These are phyloP conservation scores for Luzula sylvatica DNA, from an alignment of 176 grass and related monocot genomes.

Conservation along the genomic window DNA sequence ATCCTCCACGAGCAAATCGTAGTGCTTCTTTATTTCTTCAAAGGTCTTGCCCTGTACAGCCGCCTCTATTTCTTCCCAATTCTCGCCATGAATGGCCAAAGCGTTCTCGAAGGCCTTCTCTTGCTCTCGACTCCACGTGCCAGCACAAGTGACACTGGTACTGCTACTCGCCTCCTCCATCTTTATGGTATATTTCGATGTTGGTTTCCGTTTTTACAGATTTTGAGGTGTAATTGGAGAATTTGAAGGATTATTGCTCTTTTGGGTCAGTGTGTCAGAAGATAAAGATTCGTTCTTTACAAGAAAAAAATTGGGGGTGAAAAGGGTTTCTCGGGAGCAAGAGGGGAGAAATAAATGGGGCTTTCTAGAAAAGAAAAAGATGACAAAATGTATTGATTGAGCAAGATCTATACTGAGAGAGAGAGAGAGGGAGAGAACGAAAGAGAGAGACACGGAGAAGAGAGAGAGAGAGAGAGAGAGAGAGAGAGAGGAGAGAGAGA, in stretches of 20 bases:
- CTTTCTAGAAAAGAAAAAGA: constrained; percentile 23
- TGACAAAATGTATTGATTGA: constrained; percentile 1
- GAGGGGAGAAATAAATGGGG: constrained; percentile 31
- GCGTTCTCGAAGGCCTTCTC: constrained; percentile 89
- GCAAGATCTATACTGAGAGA: constrained; percentile 2
- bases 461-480: neutral
- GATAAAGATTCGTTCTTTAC: constrained; percentile 23
- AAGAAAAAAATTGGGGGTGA: neutral
- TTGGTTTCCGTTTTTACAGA: neutral
- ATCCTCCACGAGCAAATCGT: constrained; percentile 69
- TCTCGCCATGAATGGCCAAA: constrained; percentile 25
- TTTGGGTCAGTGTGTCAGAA: constrained; percentile 38
- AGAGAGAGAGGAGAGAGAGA: neutral
- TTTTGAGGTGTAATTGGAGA: constrained; percentile 4
- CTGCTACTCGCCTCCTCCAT: constrained; percentile 67
- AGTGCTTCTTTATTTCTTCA: constrained; percentile 72
- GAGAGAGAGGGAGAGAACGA: too few relatives aligned
- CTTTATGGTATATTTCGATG: constrained; percentile 13
- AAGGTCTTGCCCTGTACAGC: constrained; percentile 48
- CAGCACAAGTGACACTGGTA: constrained; percentile 21
- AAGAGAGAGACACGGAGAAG: neutral
- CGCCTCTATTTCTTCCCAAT: constrained; percentile 55
- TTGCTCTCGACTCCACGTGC: constrained; percentile 56
- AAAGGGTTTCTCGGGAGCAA: constrained; percentile 6
- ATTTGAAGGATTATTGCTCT: constrained; percentile 7